A percentile compares a stretch with the other conserved stretches of the same genome.
These are phyloP conservation scores for Solanum chacoense DNA, from an alignment of 305 asterid species.

Conservation along the genomic window DNA sequence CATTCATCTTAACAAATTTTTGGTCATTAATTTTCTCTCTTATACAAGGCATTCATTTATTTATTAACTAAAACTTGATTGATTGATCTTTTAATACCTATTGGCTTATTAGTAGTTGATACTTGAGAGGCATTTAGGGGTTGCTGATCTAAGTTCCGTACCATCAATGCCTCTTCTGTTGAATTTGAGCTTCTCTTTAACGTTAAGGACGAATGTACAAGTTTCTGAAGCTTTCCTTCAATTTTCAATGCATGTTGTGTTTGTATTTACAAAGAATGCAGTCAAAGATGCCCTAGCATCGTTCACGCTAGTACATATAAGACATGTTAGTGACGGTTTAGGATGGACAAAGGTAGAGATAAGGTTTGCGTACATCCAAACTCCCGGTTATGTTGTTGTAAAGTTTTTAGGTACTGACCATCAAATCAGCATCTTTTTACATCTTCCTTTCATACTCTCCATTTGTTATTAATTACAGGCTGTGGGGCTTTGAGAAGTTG, in stretches of 20 bases:
- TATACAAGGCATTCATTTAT: not conserved
- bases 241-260: not conserved
- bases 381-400: not conserved
- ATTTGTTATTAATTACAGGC: slow-evolving; percentile 19
- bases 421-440: not conserved
- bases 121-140: not conserved
- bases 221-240: not conserved
- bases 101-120: not conserved
- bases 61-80: not conserved
- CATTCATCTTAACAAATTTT: not conserved
- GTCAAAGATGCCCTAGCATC: not conserved
- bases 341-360: not conserved
- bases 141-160: not conserved
- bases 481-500: slow-evolving; percentile 67
- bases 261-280: not conserved
- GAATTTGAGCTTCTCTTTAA: not conserved
- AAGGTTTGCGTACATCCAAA: not conserved
- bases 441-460: not conserved
- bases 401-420: not conserved
- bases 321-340: not conserved
- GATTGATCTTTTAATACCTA: not conserved
- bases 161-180: not conserved
- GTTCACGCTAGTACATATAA: not conserved
- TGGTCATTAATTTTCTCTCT: not conserved
- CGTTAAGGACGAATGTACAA: not conserved